Evolutionary conservation across 257 asterid species (phyloP).

Genomic region (Solanum chmielewskii): DNA sequence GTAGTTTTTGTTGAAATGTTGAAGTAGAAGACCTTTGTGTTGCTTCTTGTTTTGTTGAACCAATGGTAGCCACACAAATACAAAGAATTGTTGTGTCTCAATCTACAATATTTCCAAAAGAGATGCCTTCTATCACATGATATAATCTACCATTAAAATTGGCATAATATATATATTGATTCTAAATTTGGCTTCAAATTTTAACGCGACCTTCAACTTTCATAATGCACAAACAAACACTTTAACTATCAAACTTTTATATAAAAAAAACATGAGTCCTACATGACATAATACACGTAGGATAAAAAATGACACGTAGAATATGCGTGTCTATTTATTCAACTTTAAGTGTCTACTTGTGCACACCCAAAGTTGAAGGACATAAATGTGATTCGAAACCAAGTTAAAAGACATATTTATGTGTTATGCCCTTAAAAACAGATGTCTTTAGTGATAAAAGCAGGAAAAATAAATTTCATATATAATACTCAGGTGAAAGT

Average conservation of each 20-base stretch:
- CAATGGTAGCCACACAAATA: conserved; percentile 2
- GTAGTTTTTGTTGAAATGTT: not conserved
- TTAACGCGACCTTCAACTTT: too few relatives aligned
- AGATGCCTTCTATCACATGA: not conserved
- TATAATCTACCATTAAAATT: not conserved
- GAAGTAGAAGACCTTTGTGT: not conserved
- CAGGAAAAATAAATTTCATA: too few relatives aligned
- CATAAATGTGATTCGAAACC: too few relatives aligned
- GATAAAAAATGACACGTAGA: too few relatives aligned
- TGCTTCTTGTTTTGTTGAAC: not conserved
- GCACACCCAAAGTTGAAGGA: fast-evolving
- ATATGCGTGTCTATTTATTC: too few relatives aligned
- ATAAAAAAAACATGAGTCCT: too few relatives aligned
- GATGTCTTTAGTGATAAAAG: not conserved
- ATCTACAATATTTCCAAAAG: not conserved
- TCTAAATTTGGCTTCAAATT: fast-evolving
- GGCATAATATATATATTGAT: fast-evolving
- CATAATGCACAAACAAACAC: too few relatives aligned
- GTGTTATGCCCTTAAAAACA: too few relatives aligned
- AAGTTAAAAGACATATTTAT: too few relatives aligned
- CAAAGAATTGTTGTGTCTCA: not conserved
- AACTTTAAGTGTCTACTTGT: too few relatives aligned
- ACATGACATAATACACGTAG: too few relatives aligned
- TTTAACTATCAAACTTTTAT: too few relatives aligned
- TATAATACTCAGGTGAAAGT: not conserved